Base-by-base conservation (phyloP, 2,329 filamentous ascomycete genomes). In the Xylariaceae sp. region DNA sequence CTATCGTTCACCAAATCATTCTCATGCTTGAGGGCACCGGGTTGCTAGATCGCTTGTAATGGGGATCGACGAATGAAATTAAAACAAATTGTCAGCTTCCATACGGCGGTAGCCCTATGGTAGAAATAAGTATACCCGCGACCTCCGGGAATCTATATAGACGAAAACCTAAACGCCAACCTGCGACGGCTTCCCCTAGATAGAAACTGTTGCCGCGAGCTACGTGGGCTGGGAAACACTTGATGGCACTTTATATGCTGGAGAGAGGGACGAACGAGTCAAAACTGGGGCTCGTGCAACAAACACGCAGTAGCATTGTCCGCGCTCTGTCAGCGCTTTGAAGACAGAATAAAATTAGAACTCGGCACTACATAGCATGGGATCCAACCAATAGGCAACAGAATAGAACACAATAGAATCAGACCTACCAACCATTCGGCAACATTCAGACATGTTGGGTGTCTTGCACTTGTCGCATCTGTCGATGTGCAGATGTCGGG, bases 1-100 rank as follows among this genome's bases (percentile, higher is more conserved):
- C 88, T 56, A 92, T 92, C 58, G 94, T 99, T 49, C 94, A 99
- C 78, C 89, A 97, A 81, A 97, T 99, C 67, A 82, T 99, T 60
- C 80, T 99, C 67, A 75, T 96, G 75, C 79, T 99, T 55, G 94
- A 99, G 83, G 88, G 86, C 70, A 80, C 88, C 67, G 94, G 94
- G 47, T 82, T 96, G 67, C 77, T 99, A 67, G 92, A 96, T 77
- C 83, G 78, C 56, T 68, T 83, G 56, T 84, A 74, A 56, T 37
- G 18, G 29, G 29, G 36, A 18, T 4, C 19, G 22, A 26, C 13
- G n/a, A 42, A 49, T 21, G 30, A 19, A 16, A 21, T 29, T 21
- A 19, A 16, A 26, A 44, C 36, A 36, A n/a, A 56, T 47, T 44
- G 26, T 39, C 40, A 47, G 18, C 29, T 15, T 15, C 41, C 32